phyloP scores from a whole-genome alignment of 2,329 filamentous ascomycete genomes.

The Trichoderma sp. region DNA sequence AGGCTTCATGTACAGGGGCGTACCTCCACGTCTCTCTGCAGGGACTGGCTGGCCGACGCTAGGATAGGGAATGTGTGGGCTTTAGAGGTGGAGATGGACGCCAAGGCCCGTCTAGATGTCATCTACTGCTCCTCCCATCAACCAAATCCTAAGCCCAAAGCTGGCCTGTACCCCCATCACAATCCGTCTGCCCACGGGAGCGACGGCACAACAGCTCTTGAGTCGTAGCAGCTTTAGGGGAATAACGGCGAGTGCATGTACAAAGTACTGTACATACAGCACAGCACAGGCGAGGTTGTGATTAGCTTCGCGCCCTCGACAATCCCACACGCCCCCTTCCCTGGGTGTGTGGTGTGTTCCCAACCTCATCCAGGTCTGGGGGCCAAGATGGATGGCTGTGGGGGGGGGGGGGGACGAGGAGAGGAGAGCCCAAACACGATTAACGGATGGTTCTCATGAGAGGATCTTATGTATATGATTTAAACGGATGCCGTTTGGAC shows the following conservation, averaged over 20 bases:
- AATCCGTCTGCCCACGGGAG: constrained; percentile 20
- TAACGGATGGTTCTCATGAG: constrained; percentile 16
- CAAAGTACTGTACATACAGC: neutral
- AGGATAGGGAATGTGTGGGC: constrained; percentile 19
- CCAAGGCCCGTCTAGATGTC: constrained; percentile 19
- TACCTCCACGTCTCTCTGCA: constrained; percentile 20
- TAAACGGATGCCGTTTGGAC: constrained; percentile 14
- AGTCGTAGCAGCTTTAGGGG: constrained; percentile 11
- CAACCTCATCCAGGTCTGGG: constrained; percentile 14
- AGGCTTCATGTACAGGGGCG: constrained; percentile 15
- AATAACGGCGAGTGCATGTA: neutral
- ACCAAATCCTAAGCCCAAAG: constrained; percentile 18
- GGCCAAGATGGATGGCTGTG: constrained; percentile 17
- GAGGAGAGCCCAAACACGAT: neutral
- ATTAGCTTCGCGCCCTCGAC: constrained; percentile 3
- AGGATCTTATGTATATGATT: constrained; percentile 20
- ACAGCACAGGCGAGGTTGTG: constrained; percentile 2
- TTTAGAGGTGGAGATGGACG: constrained; percentile 18
- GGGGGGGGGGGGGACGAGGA: neutral
- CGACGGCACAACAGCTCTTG: constrained; percentile 22
- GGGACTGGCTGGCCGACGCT: constrained; percentile 20
- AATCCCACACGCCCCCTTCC: constrained; percentile 14
- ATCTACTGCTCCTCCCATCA: constrained; percentile 20
- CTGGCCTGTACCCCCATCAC: constrained; percentile 21
- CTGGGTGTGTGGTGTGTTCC: neutral